Evolutionary conservation across 129 eudicot genomes (phyloP).

Genomic region (Glebionis coronaria): DNA sequence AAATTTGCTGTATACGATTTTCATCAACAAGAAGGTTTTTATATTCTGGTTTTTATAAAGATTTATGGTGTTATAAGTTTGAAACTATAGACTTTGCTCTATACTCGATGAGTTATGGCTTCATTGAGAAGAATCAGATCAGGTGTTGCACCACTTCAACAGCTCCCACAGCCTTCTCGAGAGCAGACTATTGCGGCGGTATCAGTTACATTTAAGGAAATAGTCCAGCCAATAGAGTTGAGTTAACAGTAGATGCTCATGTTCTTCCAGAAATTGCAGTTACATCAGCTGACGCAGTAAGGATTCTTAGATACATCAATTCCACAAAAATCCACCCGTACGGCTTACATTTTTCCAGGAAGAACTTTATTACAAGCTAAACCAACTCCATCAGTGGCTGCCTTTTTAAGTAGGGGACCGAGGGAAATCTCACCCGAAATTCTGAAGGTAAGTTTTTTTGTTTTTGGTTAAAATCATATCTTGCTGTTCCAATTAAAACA

Average conservation of each 20-base stretch:
- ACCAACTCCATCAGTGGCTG: conserved; percentile 87
- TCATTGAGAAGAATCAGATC: too few relatives aligned
- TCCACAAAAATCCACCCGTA: conserved; percentile 48
- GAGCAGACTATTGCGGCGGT: too few relatives aligned
- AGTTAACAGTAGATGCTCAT: conserved; percentile 65
- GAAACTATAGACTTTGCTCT: too few relatives aligned
- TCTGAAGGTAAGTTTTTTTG: conserved; percentile 85
- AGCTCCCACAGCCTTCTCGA: too few relatives aligned
- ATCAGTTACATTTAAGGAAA: conserved; percentile 71
- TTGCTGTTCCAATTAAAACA: too few relatives aligned
- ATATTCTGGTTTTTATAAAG: too few relatives aligned
- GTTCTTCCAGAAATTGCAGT: conserved; percentile 87
- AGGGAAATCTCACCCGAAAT: conserved; percentile 55
- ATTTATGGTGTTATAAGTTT: too few relatives aligned
- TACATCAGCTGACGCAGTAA: conserved; percentile 37
- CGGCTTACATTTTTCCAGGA: conserved; percentile 47
- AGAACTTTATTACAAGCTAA: conserved; percentile 38
- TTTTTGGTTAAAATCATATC: too few relatives aligned
- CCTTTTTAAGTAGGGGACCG: conserved; percentile 86
- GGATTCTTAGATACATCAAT: conserved; percentile 56
- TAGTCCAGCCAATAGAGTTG: conserved; percentile 58
- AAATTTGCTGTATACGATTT: too few relatives aligned
- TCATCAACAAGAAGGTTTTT: too few relatives aligned
- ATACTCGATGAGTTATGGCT: too few relatives aligned
- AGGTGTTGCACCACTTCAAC: too few relatives aligned